Conservation (phyloP, 169 alveolate species). For the Cyclospora cayetanensis region DNA sequence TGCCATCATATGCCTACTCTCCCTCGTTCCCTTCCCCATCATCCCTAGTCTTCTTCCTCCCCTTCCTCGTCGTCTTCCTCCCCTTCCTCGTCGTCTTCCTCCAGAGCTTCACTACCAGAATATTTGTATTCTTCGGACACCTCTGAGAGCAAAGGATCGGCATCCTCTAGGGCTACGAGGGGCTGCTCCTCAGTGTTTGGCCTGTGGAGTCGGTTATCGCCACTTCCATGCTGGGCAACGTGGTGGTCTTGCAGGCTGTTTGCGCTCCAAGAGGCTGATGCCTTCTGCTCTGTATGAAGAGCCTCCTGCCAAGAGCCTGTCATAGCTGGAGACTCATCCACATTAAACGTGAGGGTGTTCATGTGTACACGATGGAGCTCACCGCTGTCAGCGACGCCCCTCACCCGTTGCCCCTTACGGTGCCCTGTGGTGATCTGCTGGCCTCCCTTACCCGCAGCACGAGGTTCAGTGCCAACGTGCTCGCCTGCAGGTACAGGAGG, state of each 20-base stretch:
- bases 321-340: not conserved
- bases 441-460: not conserved
- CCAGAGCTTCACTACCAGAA: too few species aligned
- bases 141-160: too few species aligned
- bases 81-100: not conserved
- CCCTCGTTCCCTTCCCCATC: not conserved
- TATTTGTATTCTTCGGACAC: too few species aligned
- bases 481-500: not conserved
- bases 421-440: not conserved
- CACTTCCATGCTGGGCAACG: too few species aligned
- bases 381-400: not conserved
- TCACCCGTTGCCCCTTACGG: not conserved
- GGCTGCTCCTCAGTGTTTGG: too few species aligned
- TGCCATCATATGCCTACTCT: too few species aligned
- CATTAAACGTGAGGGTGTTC: not conserved
- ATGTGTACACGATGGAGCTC: not conserved
- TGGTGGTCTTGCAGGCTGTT: too few species aligned
- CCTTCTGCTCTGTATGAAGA: not conserved
- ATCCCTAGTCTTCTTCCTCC: not conserved
- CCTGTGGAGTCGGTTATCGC: too few species aligned
- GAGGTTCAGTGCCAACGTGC: not conserved
- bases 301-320: not conserved
- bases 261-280: not conserved
- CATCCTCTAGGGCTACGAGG: too few species aligned
- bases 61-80: not conserved